Evolutionary conservation across 257 asterid genomes (phyloP).

Genomic region (Capsicum pubescens): DNA sequence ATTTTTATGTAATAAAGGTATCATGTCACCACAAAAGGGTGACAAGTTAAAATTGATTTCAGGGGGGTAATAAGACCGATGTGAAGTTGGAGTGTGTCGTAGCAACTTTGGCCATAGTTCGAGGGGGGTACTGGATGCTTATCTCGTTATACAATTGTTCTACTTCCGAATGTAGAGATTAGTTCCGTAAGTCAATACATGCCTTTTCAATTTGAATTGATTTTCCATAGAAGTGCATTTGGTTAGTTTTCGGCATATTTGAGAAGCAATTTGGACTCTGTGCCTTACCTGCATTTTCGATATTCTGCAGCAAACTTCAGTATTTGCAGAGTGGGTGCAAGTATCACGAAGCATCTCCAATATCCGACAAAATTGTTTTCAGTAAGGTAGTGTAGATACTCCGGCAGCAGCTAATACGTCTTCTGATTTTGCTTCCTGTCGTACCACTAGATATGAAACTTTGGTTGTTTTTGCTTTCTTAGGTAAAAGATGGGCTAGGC

Average conservation of each 20-base stretch:
- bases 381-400: constrained; percentile 63
- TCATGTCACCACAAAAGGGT: too few species aligned
- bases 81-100: too few species aligned
- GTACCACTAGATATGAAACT: neutral
- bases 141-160: neutral
- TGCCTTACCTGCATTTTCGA: constrained; percentile 23
- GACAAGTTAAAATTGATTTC: too few species aligned
- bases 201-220: neutral
- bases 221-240: constrained; percentile 20
- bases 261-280: neutral
- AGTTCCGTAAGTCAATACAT: neutral
- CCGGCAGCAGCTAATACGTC: constrained; percentile 12
- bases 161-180: neutral
- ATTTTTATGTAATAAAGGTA: too few species aligned
- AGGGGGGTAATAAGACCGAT: too few species aligned
- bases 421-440: constrained; percentile 1
- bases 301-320: constrained; percentile 67
- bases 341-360: constrained; percentile 72
- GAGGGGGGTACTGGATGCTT: too few species aligned
- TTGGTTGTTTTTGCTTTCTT: constrained; percentile 26
- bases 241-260: neutral
- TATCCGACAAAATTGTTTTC: constrained; percentile 86
- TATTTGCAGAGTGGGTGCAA: constrained; percentile 73
- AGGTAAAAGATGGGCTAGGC: constrained; percentile 95
- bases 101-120: too few species aligned